phyloP scores from a whole-genome alignment of 306 rosid genomes.

The Begonia fuchsioides region DNA sequence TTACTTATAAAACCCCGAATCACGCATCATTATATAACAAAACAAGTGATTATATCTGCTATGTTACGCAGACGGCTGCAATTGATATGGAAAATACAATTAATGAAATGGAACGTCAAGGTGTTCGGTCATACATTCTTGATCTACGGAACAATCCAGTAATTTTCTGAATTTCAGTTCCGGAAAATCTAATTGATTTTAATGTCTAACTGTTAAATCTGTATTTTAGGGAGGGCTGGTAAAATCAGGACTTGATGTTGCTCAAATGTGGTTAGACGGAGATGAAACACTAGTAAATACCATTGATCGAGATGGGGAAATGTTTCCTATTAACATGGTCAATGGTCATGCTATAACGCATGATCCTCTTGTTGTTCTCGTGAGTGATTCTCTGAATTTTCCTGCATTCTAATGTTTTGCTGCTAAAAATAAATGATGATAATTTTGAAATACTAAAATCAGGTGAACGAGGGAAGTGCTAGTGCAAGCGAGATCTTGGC shows the following conservation, averaged over 20 bases:
- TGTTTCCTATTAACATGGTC: slow-evolving; percentile 66
- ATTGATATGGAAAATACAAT: slow-evolving; percentile 77
- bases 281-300: slow-evolving; percentile 91
- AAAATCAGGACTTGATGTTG: slow-evolving; percentile 83
- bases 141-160: slow-evolving; percentile 94
- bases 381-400: slow-evolving; percentile 25
- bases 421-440: neutral
- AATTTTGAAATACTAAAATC: slow-evolving; percentile 2
- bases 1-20: neutral
- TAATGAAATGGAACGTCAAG: slow-evolving; percentile 65
- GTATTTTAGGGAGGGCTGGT: slow-evolving; percentile 81
- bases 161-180: slow-evolving; percentile 11
- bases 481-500: slow-evolving; percentile 97
- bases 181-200: slow-evolving; percentile 4
- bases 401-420: neutral
- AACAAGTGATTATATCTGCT: neutral
- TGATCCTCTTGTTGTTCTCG: slow-evolving; percentile 91
- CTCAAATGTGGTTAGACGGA: slow-evolving; percentile 95
- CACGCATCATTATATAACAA: neutral
- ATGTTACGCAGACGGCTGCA: slow-evolving; percentile 55
- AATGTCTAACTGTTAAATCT: slow-evolving; percentile 1
- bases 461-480: slow-evolving; percentile 99
- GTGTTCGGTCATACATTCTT: slow-evolving; percentile 81
- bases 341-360: slow-evolving; percentile 85
- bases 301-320: slow-evolving; percentile 66